Evolutionary conservation across 306 rosid genomes (phyloP), one percentile per base, ranked within the genome.

Genomic region (Myrica gale): DNA sequence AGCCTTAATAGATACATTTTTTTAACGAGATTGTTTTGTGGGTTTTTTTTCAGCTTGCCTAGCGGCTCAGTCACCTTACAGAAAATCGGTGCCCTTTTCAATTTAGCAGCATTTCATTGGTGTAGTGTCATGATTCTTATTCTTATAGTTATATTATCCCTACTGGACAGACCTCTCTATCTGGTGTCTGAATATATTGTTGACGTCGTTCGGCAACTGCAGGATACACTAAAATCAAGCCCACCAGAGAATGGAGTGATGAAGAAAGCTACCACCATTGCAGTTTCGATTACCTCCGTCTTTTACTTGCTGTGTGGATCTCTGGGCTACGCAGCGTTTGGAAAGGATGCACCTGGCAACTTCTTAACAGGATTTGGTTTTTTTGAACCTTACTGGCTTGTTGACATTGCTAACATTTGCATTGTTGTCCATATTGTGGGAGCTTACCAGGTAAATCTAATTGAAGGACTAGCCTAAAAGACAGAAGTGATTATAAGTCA

Each of bases 351-450:
- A 45, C 87, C 90, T 0, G 90, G 87, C 71, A 87, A 87, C 71
- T 84, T 87, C 70, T 79, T 84, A 54, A 87, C 90, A 63, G 90
- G 90, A 76, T 87, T 87, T 82, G 90, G 90, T 4, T 87, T 87
- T 73, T 84, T 82, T 54, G 88, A 87, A 75, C 90, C 90, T 2
- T 87, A 12, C 71, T 85, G 88, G 87, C 76, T 84, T 0, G 39
- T 84, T 69, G 87, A 87, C 79, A 63, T 84, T 65, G 88, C 72
- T 17, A 87, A 87, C 75, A 10, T 78, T 41, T 82, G 83, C 69
- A 47, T 87, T 57, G 6, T 80, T 67, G n/a, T 87, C 73, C 90
- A 84, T 82, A 74, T 84, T 1, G 82, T 84, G 0, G 87, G 87
- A 9, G 88, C 87, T 54, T 86, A 78, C 53, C 85, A 81, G 87